Evolutionary conservation across 768 basidiomycete genomes (phyloP), one percentile per base, ranked within the genome.

Genomic region (Porphyrellus cyaneotinctus): DNA sequence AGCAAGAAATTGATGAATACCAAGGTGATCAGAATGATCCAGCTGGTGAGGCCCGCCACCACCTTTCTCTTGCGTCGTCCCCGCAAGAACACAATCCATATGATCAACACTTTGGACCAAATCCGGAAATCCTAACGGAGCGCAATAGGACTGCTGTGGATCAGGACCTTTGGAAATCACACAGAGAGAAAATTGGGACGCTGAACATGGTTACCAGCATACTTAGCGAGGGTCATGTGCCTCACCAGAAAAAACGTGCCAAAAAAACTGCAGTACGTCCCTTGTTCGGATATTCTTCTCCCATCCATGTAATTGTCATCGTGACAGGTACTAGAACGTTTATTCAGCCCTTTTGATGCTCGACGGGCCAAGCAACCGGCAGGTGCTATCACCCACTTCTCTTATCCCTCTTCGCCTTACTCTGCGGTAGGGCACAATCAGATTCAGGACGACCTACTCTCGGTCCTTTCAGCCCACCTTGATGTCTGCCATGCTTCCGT

Each of bases 401-500:
- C 26, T 43, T 35, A 43, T 36, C 39, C 36, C 41, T 38, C 47
- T 26, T 39, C 52, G 31, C 37, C 51, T 56, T 46, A 56, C 18
- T 43, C 47, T 47, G 28, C 43, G 39, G 23, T 43, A 85, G 84
- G 78, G 47, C 69, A 78, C 45, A 72, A 60, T 18, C 75, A 78
- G 49, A 61, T 88, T 8, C 87, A 89, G 66, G 79, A 84, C 44
- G 83, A 87, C 56, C 62, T 91, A 2, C 72, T 91, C n/a, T 83
- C 83, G 6, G 68, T 76, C 4, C 72, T 89, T 26, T 83, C 79
- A 31, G 78, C 83, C 1, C 78, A 92, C 52, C 76, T 82, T 56
- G 95, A 99, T 64, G 61, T 97, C 18, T 91, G 88, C 63, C 63
- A 89, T 26, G 77, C 92, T 20, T 79, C 81, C 8, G 74, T 83